phyloP scores from a whole-genome alignment of 1,139 yeast genomes.

The Geotrichum restrictum region DNA sequence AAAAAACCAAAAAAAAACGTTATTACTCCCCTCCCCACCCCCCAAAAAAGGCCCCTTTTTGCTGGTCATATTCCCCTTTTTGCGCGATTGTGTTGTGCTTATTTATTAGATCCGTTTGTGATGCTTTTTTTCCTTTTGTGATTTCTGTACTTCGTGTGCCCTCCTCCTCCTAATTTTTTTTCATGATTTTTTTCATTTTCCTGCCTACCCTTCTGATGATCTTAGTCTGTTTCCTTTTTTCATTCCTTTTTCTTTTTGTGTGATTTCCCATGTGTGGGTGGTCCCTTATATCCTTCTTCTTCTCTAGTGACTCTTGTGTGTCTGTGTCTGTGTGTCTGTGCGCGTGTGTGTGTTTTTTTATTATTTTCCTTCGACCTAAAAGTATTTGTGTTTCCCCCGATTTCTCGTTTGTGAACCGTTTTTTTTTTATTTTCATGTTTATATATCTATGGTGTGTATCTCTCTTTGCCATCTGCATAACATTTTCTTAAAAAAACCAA shows the following conservation, averaged over 20 bases:
- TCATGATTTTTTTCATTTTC: too few species aligned
- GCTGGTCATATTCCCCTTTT: too few species aligned
- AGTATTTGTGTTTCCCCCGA: background rate
- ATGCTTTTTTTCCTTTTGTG: background rate
- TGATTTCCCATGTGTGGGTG: background rate
- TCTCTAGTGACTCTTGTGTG: background rate
- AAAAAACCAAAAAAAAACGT: background rate
- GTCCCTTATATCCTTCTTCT: too few species aligned
- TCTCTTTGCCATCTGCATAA: too few species aligned
- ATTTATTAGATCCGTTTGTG: conserved; percentile 4
- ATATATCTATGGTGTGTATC: background rate
- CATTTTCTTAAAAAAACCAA: too few species aligned
- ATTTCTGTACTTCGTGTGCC: too few species aligned
- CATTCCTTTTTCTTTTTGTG: background rate
- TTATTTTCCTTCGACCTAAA: too few species aligned
- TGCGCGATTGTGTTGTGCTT: background rate
- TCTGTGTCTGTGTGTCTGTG: conserved; percentile 4
- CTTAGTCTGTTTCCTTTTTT: conserved; percentile 5
- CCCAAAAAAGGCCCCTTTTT: too few species aligned
- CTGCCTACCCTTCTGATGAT: too few species aligned
- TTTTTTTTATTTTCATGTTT: conserved; percentile 4
- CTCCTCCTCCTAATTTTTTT: too few species aligned
- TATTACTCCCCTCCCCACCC: too few species aligned
- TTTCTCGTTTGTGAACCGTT: background rate
- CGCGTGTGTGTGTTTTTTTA: background rate